These are phyloP conservation scores for Pharus latifolius DNA, from an alignment of 176 grass and related monocot genomes.

Conservation along the genomic window DNA sequence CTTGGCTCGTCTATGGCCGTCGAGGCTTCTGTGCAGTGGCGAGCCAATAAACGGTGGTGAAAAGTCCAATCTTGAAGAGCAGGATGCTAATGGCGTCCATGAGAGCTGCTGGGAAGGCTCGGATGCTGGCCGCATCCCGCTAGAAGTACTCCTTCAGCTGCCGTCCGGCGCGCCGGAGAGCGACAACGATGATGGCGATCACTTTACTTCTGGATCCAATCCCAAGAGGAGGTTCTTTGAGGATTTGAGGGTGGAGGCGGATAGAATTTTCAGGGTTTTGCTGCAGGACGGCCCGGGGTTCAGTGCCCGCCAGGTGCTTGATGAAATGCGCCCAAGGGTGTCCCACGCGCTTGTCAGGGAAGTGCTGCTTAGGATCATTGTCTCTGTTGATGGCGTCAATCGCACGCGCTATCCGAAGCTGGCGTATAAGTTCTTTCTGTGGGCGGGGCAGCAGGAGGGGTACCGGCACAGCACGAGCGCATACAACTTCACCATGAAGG, in stretches of 20 bases:
- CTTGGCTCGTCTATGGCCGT: slow-evolving; percentile 18
- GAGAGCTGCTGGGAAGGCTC: background rate
- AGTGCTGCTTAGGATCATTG: slow-evolving; percentile 52
- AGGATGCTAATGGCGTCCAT: background rate
- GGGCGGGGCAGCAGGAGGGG: slow-evolving; percentile 63
- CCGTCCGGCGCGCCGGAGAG: slow-evolving; percentile 17
- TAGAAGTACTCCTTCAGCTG: slow-evolving; percentile 47
- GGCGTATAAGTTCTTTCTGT: slow-evolving; percentile 78
- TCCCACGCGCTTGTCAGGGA: slow-evolving; percentile 49
- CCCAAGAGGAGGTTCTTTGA: slow-evolving; percentile 10
- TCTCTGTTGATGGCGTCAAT: slow-evolving; percentile 43
- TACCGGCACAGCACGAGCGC: slow-evolving; percentile 44
- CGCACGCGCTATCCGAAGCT: slow-evolving; percentile 52
- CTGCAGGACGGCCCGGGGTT: slow-evolving; percentile 84
- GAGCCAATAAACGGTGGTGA: background rate
- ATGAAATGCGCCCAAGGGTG: slow-evolving; percentile 54
- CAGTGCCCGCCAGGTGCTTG: slow-evolving; percentile 49
- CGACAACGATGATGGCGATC: slow-evolving; percentile 21
- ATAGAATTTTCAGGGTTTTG: slow-evolving; percentile 52
- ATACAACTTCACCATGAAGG: slow-evolving; percentile 76
- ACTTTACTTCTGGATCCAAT: background rate
- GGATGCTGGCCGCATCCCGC: slow-evolving; percentile 24
- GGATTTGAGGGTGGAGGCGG: slow-evolving; percentile 26
- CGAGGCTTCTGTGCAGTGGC: slow-evolving; percentile 23
- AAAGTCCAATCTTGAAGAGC: background rate